Evolutionary conservation across 2,329 filamentous ascomycete genomes (phyloP).

Genomic region (Sarocladiaceae sp.): DNA sequence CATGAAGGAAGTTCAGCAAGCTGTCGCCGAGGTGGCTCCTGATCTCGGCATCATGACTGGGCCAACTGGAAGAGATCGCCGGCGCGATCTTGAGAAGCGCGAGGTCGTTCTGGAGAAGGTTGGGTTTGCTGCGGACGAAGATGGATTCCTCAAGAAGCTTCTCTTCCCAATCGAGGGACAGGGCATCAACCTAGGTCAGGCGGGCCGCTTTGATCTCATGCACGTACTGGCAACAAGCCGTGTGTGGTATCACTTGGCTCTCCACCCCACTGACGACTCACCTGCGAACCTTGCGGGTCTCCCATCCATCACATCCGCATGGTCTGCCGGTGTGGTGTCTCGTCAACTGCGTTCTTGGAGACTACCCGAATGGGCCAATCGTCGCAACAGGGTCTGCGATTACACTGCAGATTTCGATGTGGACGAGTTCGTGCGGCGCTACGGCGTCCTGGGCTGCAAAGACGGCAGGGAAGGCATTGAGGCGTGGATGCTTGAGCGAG

Average conservation of each 20-base stretch:
- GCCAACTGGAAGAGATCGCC: conserved; percentile 64
- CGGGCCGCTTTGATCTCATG: conserved; percentile 74
- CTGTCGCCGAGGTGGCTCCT: conserved; percentile 69
- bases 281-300: conserved; percentile 71
- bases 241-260: conserved; percentile 88
- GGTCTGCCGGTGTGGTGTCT: conserved; percentile 91
- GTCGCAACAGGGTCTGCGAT: conserved; percentile 83
- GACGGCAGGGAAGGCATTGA: conserved; percentile 91
- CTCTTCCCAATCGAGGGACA: conserved; percentile 74
- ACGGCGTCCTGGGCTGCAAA: conserved; percentile 76
- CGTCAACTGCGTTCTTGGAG: conserved; percentile 91
- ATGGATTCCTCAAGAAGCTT: conserved; percentile 76
- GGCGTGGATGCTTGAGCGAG: conserved; percentile 88
- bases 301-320: conserved; percentile 71
- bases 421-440: conserved; percentile 85
- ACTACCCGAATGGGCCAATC: conserved; percentile 93
- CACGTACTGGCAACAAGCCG: conserved; percentile 75
- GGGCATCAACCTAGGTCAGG: conserved; percentile 75
- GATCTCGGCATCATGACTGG: conserved; percentile 74
- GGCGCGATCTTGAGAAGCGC: conserved; percentile 74
- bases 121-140: conserved; percentile 73
- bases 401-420: conserved; percentile 96
- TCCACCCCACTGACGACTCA: conserved; percentile 87
- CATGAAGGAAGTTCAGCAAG: conserved; percentile 79
- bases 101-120: conserved; percentile 84